Evolutionary conservation across 2,329 filamentous ascomycete genomes (phyloP), one percentile per base, ranked within the genome.

Genomic region (Fusarium sp.): DNA sequence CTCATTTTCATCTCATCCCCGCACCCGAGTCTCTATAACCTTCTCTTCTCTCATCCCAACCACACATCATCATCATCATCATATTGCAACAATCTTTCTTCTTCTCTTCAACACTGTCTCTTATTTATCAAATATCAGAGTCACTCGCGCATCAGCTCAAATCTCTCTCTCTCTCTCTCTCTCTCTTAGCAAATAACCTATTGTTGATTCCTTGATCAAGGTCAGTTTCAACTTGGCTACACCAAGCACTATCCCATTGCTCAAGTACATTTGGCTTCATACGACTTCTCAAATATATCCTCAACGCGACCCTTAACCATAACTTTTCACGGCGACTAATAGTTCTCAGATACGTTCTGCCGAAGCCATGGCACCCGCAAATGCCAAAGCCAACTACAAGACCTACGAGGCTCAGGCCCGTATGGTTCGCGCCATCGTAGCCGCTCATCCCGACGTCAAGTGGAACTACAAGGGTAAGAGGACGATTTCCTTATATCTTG

Each of bases 401-500:
- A 85, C 84, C 5, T 90, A 90, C 78, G 90, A 92, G 79, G 84
- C 87, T 0, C 88, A 90, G 73, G 86, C 87, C 26, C 89, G 90
- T 51, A 86, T 92, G 41, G 83, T 92, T 6, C 87, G 89, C 4
- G 90, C 90, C 10, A 87, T 92, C 31, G 82, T 92, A 1, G 90
- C 90, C 0, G 88, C 89, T 6, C 85, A 89, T 61, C 87, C 87
- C 0, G 82, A 83, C 0, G 77, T 88, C 0, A 89, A 87, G 70
- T 86, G 91, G 60, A 89, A 92, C 79, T 91, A 88, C 80, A 88
- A 87, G 77, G 89, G 90, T 92, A 86, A 83, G 88, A 59, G 76
- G 9, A 22, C 28, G 45, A 24, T 13, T 35, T 49, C 51, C 14
- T 41, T 66, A 44, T 67, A 10, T 67, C 26, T 38, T 28, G 31